These are phyloP conservation scores for Magnolia changhungtana DNA, from an alignment of 164 flowering plant species.

Conservation along the genomic window DNA sequence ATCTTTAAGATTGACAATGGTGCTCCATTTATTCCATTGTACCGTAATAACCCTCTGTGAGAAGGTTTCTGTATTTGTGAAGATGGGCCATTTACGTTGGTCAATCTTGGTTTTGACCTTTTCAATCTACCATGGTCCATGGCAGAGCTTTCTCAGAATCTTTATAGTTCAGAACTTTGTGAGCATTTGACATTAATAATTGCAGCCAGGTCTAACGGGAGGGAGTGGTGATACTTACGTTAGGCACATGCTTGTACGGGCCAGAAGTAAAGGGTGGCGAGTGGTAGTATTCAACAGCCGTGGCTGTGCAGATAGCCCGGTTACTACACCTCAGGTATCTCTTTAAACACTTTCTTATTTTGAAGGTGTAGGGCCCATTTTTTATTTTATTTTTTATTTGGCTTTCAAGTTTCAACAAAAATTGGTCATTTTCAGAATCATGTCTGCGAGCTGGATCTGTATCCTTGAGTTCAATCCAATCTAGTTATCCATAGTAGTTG, in stretches of 20 bases:
- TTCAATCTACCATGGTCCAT: not conserved
- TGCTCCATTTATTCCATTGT: no score
- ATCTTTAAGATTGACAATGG: no score
- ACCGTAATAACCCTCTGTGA: not conserved
- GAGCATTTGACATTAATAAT: conserved; percentile 14
- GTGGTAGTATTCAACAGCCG: conserved; percentile 93
- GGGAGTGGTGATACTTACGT: conserved; percentile 87
- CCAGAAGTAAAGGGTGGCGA: conserved; percentile 68
- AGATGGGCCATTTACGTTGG: not conserved
- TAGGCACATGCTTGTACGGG: conserved; percentile 79
- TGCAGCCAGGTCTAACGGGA: conserved; percentile 95
- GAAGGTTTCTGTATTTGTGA: not conserved
- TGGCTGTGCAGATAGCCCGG: conserved; percentile 89
- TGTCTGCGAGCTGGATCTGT: not conserved
- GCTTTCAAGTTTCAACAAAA: not conserved
- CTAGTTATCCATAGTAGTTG: not conserved
- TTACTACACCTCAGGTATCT: conserved; percentile 77
- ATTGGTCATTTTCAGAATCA: not conserved
- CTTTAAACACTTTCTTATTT: not conserved
- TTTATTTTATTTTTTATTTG: not conserved
- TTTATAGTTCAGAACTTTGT: not conserved
- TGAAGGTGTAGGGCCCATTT: not conserved
- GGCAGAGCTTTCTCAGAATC: not conserved
- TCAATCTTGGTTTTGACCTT: not conserved
- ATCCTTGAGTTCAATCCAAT: not conserved